These are phyloP conservation scores for Malbranchea zuffiana DNA, from an alignment of 2,329 filamentous ascomycete species.

Conservation along the genomic window DNA sequence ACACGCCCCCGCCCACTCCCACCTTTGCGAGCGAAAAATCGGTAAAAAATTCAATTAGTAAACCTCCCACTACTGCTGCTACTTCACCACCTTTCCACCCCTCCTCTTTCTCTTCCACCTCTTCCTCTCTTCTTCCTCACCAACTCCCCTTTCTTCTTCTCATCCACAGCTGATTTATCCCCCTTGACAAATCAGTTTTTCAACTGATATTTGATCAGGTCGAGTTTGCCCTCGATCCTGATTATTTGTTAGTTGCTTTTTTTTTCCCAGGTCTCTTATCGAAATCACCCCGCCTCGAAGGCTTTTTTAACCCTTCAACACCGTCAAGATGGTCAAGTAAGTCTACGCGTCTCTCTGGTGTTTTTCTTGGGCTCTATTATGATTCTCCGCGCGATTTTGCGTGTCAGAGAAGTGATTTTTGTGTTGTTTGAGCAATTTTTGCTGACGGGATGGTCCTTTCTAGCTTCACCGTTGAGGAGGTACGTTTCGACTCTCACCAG, in stretches of 20 bases:
- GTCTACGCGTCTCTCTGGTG: conserved; percentile 40
- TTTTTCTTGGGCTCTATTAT: too few species aligned
- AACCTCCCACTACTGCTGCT: conserved; percentile 22
- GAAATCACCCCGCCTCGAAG: conserved; percentile 30
- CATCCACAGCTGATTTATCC: conserved; percentile 16
- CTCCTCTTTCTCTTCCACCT: conserved; percentile 19
- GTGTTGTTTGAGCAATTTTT: conserved; percentile 10
- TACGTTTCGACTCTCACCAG: conserved; percentile 32
- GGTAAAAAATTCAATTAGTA: conserved; percentile 18
- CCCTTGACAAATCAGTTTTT: conserved; percentile 17
- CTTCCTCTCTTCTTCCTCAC: conserved; percentile 19
- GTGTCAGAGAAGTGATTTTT: too few species aligned
- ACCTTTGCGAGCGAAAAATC: too few species aligned
- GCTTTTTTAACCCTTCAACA: conserved; percentile 34
- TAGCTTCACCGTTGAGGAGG: conserved; percentile 96
- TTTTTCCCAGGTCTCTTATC: conserved; percentile 23
- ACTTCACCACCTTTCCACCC: conserved; percentile 17
- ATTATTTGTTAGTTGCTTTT: conserved; percentile 26
- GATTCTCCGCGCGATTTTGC: too few species aligned
- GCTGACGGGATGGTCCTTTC: conserved; percentile 24
- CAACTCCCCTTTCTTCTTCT: conserved; percentile 18
- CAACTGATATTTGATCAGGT: conserved; percentile 22
- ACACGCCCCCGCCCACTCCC: conserved; percentile 15
- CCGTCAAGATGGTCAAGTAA: conserved; percentile 99
- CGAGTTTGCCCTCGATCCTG: conserved; percentile 37